Base-by-base conservation (phyloP, 2,329 filamentous ascomycete species). In the Helotiales sp. region DNA sequence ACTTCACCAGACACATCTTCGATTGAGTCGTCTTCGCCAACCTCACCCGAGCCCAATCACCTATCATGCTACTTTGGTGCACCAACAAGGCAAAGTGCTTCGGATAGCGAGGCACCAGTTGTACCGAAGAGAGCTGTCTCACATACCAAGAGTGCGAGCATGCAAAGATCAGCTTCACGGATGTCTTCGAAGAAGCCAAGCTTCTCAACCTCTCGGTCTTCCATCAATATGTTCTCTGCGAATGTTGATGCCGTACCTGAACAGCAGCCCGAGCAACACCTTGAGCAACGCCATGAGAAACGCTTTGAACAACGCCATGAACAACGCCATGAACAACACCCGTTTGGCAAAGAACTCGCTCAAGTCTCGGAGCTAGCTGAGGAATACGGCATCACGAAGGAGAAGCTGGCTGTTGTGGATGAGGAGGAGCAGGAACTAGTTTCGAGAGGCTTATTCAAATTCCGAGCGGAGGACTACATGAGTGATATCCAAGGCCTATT, bases 301-400 rank as follows among this genome's bases (percentile, higher is more conserved):
- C n/a, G n/a, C n/a, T n/a, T n/a, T n/a, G n/a, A n/a, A n/a, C n/a
- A n/a, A n/a, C n/a, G n/a, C n/a, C n/a, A n/a, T n/a, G n/a, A n/a
- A n/a, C n/a, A n/a, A n/a, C n/a, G n/a, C n/a, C 42, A 57, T 17
- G 2, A 77, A 77, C 59, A 75, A 72, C 85, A 95, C 72, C 93
- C 93, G 0, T 98, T 98, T 68, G 91, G 91, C 53, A 87, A 88
- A 51, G 95, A 99, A 74, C 79, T 98, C 53, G 91, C 91, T 56
- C 89, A 98, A 74, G 90, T 98, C 24, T 91, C 92, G 53, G 95
- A 98, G 74, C 83, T 97, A 15, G 93, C 89, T 0, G 95, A 98
- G 75, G 93, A 97, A 74, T 93, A 91, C 66, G 85, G 86, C 40
- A 80, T 85, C 29, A 63, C 58, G 48, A 81, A 82, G 62, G 80